phyloP scores from a whole-genome alignment of 352 stramenopile species.

The Globisporangium canariense region DNA sequence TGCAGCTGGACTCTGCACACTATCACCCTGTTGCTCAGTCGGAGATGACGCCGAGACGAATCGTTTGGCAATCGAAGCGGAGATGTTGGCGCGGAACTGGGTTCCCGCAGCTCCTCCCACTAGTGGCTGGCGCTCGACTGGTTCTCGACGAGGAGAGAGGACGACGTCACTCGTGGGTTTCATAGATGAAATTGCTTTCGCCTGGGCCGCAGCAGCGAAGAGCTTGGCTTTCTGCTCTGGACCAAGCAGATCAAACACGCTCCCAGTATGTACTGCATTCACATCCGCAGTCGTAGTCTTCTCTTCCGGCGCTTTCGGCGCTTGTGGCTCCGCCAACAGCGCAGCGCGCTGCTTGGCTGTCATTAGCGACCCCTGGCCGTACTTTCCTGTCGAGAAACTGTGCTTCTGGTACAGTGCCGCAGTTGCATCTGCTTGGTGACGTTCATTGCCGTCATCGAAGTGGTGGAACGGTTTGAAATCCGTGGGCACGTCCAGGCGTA shows the following conservation, averaged over 20 bases:
- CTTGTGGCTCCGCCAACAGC: slow-evolving; percentile 29
- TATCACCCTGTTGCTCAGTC: slow-evolving; percentile 9
- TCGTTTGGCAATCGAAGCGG: slow-evolving; percentile 77
- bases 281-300: background rate
- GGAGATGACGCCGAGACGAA: slow-evolving; percentile 54
- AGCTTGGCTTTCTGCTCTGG: slow-evolving; percentile 45
- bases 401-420: slow-evolving; percentile 47
- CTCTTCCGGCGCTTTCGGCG: background rate
- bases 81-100: slow-evolving; percentile 71
- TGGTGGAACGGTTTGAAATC: slow-evolving; percentile 44
- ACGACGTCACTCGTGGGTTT: background rate
- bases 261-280: slow-evolving; percentile 14
- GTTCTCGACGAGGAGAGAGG: background rate
- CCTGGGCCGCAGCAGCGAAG: slow-evolving; percentile 32
- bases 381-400: slow-evolving; percentile 48
- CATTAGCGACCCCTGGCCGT: slow-evolving; percentile 29
- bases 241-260: slow-evolving; percentile 63
- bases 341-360: slow-evolving; percentile 49
- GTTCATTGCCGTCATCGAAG: slow-evolving; percentile 37
- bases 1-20: background rate
- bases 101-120: slow-evolving; percentile 26
- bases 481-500: slow-evolving; percentile 47
- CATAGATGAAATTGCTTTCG: slow-evolving; percentile 12
- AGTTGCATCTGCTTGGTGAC: slow-evolving; percentile 13
- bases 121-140: slow-evolving; percentile 33